Conservation (phyloP, 78 protist genomes). For the Dictyostelium firmibasis region DNA sequence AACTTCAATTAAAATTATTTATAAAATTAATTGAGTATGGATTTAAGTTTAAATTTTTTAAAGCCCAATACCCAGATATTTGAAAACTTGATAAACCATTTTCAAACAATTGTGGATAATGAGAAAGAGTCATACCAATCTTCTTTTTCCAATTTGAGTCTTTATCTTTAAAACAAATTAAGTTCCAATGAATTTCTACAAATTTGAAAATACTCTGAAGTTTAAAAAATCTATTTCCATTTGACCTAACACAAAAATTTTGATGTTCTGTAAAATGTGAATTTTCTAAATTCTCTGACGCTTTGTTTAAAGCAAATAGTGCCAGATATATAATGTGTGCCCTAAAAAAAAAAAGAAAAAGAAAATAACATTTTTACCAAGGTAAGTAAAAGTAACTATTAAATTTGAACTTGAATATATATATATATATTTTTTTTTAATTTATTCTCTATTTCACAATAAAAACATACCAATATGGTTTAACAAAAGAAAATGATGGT, state of each 20-base stretch:
- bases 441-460: too few species aligned
- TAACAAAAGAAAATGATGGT: constrained; percentile 25
- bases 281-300: background rate
- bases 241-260: constrained; percentile 7
- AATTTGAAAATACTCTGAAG: constrained; percentile 49
- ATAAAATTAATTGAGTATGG: constrained; percentile 28
- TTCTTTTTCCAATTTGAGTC: constrained; percentile 61
- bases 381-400: background rate
- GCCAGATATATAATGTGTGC: constrained; percentile 47
- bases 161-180: constrained; percentile 50
- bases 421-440: too few species aligned
- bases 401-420: background rate
- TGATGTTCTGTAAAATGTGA: background rate
- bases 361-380: background rate
- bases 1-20: background rate
- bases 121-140: constrained; percentile 63
- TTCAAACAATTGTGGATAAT: constrained; percentile 24
- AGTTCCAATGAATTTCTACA: constrained; percentile 60
- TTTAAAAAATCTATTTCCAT: constrained; percentile 53
- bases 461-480: constrained; percentile 48
- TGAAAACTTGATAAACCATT: constrained; percentile 57
- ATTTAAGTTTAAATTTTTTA: constrained; percentile 13
- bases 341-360: background rate
- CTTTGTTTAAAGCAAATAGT: constrained; percentile 32
- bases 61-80: constrained; percentile 68